Conservation (phyloP, 2,329 filamentous ascomycete species). For the Pleurostoma richardsiae region DNA sequence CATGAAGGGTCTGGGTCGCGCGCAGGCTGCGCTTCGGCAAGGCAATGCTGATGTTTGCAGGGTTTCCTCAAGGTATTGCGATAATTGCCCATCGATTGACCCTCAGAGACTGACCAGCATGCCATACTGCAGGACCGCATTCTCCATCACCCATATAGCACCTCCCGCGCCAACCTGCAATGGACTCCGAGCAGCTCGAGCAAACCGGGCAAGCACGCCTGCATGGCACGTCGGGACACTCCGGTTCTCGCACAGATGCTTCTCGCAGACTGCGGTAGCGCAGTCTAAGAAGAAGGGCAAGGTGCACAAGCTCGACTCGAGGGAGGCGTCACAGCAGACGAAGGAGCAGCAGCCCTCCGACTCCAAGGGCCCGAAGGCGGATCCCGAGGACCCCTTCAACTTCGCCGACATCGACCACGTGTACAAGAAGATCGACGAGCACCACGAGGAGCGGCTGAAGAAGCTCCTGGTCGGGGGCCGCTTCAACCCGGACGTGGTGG, state of each 20-base stretch:
- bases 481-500: slow-evolving; percentile 46
- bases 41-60: no score
- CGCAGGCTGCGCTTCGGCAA: no score
- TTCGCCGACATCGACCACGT: slow-evolving; percentile 21
- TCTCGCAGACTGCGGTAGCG: slow-evolving; percentile 6
- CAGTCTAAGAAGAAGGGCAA: slow-evolving; percentile 5
- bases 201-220: no score
- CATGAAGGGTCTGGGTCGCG: no score
- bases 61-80: no score
- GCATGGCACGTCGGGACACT: no score
- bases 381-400: slow-evolving; percentile 20
- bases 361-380: slow-evolving; percentile 2
- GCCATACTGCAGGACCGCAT: no score
- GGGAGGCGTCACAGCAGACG: slow-evolving; percentile 3
- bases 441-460: slow-evolving; percentile 33
- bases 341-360: slow-evolving; percentile 1
- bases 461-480: slow-evolving; percentile 41
- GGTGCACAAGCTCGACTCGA: not conserved
- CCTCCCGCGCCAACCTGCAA: no score
- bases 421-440: slow-evolving; percentile 15
- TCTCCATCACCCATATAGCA: no score
- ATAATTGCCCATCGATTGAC: no score
- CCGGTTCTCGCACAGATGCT: not conserved
- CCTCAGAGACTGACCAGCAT: no score
- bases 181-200: no score